These are phyloP conservation scores for Paraurostyla sp. DNA, from an alignment of 73 alveolate species.

Conservation along the genomic window DNA sequence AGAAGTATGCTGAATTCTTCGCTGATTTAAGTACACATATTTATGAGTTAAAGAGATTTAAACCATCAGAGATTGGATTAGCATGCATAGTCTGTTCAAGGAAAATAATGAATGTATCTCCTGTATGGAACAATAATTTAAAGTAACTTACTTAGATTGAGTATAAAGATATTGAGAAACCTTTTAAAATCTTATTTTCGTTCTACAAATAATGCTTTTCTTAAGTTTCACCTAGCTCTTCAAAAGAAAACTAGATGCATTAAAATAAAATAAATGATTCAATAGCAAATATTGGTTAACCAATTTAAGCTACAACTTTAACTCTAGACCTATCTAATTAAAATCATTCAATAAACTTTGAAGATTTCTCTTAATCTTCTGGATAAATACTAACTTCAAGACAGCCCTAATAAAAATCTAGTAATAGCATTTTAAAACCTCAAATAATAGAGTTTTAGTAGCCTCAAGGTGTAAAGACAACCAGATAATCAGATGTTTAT, in stretches of 20 bases:
- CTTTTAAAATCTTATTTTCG: conserved; percentile 10
- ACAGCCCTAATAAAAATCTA: background rate
- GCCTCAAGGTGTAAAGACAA: background rate
- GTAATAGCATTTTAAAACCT: background rate
- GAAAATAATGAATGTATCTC: background rate
- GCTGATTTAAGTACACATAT: conserved; percentile 60
- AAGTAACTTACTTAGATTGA: background rate
- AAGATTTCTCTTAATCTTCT: background rate
- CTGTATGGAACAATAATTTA: conserved; percentile 31
- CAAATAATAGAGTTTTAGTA: background rate
- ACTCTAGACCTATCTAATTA: background rate
- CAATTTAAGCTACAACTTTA: background rate
- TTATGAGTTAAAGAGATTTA: conserved; percentile 10
- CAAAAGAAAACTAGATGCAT: conserved; percentile 1
- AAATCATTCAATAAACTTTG: background rate
- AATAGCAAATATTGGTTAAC: background rate
- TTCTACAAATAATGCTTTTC: conserved; percentile 38
- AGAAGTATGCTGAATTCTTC: conserved; percentile 52
- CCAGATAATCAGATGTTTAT: background rate
- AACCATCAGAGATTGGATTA: conserved; percentile 4
- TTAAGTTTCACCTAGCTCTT: background rate
- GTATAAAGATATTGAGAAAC: conserved; percentile 13
- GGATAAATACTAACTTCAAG: background rate
- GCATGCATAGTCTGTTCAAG: conserved; percentile 43
- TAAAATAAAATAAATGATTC: background rate